Evolutionary conservation across 768 basidiomycete species (phyloP), one percentile per base, ranked within the genome.

Genomic region (Termitomyces bulborhizus): DNA sequence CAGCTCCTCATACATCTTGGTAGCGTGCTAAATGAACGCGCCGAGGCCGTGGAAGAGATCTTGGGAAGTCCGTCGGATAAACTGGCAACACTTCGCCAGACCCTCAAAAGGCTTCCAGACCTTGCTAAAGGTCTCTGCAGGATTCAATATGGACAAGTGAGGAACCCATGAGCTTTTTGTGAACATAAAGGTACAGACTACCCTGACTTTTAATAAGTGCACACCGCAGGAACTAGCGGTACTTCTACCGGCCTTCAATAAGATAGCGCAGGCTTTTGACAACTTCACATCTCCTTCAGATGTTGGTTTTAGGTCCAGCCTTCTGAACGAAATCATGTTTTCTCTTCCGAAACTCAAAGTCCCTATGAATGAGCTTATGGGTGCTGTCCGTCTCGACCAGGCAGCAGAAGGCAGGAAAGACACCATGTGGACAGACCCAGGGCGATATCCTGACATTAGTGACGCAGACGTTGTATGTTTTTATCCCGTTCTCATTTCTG

Each of bases 91-190:
- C 76, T 96, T n/a, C 82, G 88, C 16, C 76, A 81, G 36, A 66
- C 82, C n/a, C 73, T 96, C 53, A 84, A 72, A 64, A 80, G 80
- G 34, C 75, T 93, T n/a, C 93, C 94, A 0, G 94, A 98, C 66
- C 81, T 98, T 45, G 84, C 88, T 0, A 87, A 82, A 65, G 96
- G 96, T 0, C 72, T 98, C 15, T 88, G 85, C 57, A 76, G 93
- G 31, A 88, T 98, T 32, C 92, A 95, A 64, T 96, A 96, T 62
- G 90, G 93, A 46, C 90, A 93, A 74, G 92, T 93, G 60, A 60
- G 74, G 36, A 29, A 27, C 12, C 11, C 6, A 12, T 37, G 26
- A 29, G 21, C 21, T 27, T 6, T 6, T 16, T 6, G 6, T 50
- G n/a, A 29, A 13, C 6, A 11, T 45, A 50, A 12, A 18, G n/a